Conservation (phyloP, 2,329 filamentous ascomycete genomes). For the Tolypocladium cylindrosporum region DNA sequence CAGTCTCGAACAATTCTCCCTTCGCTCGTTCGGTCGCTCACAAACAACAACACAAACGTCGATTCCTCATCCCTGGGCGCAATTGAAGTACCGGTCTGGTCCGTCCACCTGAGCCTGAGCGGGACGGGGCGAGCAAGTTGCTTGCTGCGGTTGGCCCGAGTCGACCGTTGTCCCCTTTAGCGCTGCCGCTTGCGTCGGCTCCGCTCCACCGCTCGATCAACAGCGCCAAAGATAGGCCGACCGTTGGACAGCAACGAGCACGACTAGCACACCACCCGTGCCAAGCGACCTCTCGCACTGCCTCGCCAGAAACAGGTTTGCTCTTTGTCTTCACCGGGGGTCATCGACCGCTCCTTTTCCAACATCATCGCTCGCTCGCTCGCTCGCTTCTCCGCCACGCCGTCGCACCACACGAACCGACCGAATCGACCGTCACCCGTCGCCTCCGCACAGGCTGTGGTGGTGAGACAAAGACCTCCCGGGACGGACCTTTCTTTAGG, state of each 20-base stretch:
- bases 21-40: background rate
- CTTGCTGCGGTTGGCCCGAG: background rate
- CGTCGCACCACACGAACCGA: background rate
- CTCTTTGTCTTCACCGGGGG: background rate
- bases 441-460: background rate
- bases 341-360: background rate
- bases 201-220: background rate
- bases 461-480: background rate
- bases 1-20: background rate
- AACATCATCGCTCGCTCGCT: background rate
- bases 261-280: background rate
- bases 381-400: background rate
- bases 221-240: background rate
- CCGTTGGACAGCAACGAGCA: background rate
- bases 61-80: background rate
- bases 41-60: background rate
- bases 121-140: background rate
- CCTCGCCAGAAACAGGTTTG: background rate
- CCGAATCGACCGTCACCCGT: background rate
- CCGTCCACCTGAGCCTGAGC: background rate
- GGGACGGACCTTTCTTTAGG: background rate
- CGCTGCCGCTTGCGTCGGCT: background rate
- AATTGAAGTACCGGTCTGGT: no score
- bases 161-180: background rate
- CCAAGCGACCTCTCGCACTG: background rate